Evolutionary conservation across 139 green algal genomes (phyloP).

Genomic region (Astrephomene gubernaculifera): DNA sequence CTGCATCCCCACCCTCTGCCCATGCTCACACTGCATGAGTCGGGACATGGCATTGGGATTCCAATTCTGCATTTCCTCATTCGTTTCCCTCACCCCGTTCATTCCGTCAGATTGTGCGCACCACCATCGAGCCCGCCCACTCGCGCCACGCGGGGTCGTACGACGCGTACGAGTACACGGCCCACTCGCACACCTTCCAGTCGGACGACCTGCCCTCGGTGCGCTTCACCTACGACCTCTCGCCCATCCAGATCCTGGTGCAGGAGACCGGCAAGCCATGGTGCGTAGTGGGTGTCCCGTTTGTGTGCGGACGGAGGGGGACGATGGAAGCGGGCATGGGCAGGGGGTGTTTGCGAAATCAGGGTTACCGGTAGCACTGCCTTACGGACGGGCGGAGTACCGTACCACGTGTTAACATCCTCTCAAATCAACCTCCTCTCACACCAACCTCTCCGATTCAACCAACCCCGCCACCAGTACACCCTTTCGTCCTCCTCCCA

Average conservation of each 20-base stretch:
- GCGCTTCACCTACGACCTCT: conserved; percentile 80
- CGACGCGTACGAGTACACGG: conserved; percentile 94
- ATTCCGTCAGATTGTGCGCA: conserved; percentile 82
- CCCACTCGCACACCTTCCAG: conserved; percentile 88
- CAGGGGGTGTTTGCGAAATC: too few species aligned
- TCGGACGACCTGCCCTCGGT: conserved; percentile 73
- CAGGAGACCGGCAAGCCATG: conserved; percentile 40
- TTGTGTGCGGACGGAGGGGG: background rate
- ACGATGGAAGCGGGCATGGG: too few species aligned
- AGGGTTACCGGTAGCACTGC: too few species aligned
- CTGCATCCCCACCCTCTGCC: too few species aligned
- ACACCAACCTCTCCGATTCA: too few species aligned
- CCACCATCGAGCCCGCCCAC: conserved; percentile 74
- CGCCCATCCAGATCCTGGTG: conserved; percentile 53
- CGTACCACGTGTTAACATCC: too few species aligned
- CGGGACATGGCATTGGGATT: too few species aligned
- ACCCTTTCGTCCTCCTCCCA: too few species aligned
- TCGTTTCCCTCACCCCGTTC: background rate
- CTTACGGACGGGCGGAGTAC: too few species aligned
- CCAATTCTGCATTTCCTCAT: background rate
- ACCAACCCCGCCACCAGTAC: too few species aligned
- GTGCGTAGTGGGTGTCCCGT: background rate
- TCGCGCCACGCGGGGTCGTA: conserved; percentile 55
- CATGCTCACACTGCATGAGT: too few species aligned
- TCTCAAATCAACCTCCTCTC: too few species aligned